Evolutionary conservation across 352 stramenopile species (phyloP).

Genomic region (Phytophthora sp.): DNA sequence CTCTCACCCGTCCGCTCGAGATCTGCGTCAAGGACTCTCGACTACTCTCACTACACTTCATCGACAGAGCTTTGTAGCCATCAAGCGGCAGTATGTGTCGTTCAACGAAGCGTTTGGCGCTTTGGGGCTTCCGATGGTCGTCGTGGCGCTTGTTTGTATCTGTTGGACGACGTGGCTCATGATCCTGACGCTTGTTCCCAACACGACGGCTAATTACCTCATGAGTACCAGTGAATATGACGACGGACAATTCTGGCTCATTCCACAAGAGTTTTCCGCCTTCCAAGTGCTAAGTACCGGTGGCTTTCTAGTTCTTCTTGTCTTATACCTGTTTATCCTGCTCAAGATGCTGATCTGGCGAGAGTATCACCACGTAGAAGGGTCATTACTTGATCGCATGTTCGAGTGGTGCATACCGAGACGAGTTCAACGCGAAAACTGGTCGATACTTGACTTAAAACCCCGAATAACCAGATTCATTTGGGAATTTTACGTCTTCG

Average conservation of each 20-base stretch:
- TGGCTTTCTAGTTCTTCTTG: conserved; percentile 14
- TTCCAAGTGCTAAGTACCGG: conserved; percentile 23
- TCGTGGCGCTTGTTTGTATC: conserved; percentile 33
- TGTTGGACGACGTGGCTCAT: conserved; percentile 45
- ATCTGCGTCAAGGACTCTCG: background rate
- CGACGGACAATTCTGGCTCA: conserved; percentile 48
- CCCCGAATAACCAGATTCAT: conserved; percentile 9
- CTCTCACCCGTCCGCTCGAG: background rate
- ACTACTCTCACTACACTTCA: background rate
- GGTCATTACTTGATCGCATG: conserved; percentile 8
- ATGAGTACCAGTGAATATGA: conserved; percentile 45
- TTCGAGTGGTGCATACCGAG: conserved; percentile 5
- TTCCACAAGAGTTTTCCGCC: conserved; percentile 19
- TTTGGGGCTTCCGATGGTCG: conserved; percentile 29
- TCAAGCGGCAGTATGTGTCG: conserved; percentile 16
- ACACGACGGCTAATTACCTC: conserved; percentile 40
- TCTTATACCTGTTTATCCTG: conserved; percentile 23
- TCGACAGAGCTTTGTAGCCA: conserved; percentile 17
- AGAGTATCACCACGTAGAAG: conserved; percentile 14
- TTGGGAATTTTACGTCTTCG: conserved; percentile 28
- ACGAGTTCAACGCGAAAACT: conserved; percentile 1
- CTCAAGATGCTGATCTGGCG: conserved; percentile 37
- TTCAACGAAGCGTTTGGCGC: conserved; percentile 34
- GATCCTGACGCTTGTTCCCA: conserved; percentile 33
- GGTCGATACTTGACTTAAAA: background rate